Percentiles rank a stretch among this genome's conserved stretches.
Evolutionary conservation across 805 yeast genomes (phyloP).

Genomic region (Babjeviella inositovora): DNA sequence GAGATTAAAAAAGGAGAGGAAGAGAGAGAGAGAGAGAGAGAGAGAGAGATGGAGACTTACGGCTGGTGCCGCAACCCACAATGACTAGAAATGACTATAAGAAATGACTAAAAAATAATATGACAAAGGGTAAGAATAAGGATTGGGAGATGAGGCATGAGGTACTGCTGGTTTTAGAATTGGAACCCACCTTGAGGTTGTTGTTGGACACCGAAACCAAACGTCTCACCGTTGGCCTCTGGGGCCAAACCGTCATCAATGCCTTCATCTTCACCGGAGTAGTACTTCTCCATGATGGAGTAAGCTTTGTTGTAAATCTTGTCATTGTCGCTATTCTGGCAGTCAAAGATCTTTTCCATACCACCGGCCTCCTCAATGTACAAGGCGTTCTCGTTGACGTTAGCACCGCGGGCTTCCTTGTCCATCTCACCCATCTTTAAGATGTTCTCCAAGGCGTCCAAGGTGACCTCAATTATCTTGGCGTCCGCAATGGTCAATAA

Average conservation of each 20-base stretch:
- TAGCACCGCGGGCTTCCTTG: conserved; percentile 55
- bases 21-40: no score
- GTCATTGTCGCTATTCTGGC: conserved; percentile 86
- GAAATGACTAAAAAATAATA: no score
- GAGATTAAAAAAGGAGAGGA: no score
- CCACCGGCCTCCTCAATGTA: conserved; percentile 98
- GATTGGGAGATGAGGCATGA: neutral
- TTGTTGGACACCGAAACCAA: conserved; percentile 67
- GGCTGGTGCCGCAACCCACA: no score
- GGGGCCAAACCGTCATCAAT: conserved; percentile 65
- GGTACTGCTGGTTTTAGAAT: conserved; percentile 14
- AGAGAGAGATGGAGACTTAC: no score
- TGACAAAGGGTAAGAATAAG: no score
- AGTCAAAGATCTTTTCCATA: conserved; percentile 85
- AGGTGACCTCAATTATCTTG: conserved; percentile 84
- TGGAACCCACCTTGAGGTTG: conserved; percentile 39
- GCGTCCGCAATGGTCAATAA: conserved; percentile 76
- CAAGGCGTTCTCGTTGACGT: conserved; percentile 75
- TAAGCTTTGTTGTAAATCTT: conserved; percentile 86
- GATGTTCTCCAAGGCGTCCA: conserved; percentile 90
- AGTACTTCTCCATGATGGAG: conserved; percentile 79
- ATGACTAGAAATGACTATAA: no score
- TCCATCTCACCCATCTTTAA: conserved; percentile 90
- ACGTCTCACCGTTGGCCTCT: conserved; percentile 65
- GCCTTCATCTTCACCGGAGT: conserved; percentile 70